A percentile compares a stretch with the other conserved stretches of the same genome.
These are phyloP conservation scores for Steccherinum ochraceum DNA, from an alignment of 768 basidiomycete genomes.

Conservation along the genomic window DNA sequence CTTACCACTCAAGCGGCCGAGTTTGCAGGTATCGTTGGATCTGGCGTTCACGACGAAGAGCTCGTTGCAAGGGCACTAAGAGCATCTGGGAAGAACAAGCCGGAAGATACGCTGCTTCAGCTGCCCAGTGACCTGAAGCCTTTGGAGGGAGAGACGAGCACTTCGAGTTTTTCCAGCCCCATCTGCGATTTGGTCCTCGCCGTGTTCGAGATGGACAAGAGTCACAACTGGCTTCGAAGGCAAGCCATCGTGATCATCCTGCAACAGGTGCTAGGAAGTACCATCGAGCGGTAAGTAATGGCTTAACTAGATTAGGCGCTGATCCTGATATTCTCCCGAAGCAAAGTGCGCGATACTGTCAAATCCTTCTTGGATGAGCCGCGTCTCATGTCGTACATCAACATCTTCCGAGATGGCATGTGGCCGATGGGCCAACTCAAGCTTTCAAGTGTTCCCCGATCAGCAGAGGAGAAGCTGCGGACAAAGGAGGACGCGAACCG, in stretches of 20 bases:
- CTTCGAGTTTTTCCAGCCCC: conserved; percentile 85
- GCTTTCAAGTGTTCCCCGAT: conserved; percentile 55
- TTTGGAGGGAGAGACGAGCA: conserved; percentile 82
- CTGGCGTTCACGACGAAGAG: conserved; percentile 77
- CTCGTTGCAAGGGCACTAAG: conserved; percentile 75
- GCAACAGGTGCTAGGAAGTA: conserved; percentile 92
- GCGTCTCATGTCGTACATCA: conserved; percentile 62
- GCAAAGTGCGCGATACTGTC: conserved; percentile 82
- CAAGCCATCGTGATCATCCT: conserved; percentile 96
- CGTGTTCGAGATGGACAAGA: conserved; percentile 91
- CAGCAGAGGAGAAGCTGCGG: conserved; percentile 69
- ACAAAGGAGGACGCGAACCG: conserved; percentile 86
- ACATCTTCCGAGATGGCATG: conserved; percentile 61
- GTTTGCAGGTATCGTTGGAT: conserved; percentile 77
- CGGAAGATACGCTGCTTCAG: conserved; percentile 66
- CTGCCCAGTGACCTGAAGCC: conserved; percentile 75
- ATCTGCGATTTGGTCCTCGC: conserved; percentile 93
- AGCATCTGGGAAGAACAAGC: conserved; percentile 55
- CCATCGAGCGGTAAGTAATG: conserved; percentile 78
- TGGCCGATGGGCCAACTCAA: conserved; percentile 85
- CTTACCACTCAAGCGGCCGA: conserved; percentile 87
- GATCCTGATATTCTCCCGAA: conserved; percentile 27
- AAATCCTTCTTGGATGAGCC: conserved; percentile 59
- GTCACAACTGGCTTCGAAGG: conserved; percentile 92
- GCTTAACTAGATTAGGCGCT: neutral